Conservation (phyloP, 2,329 filamentous ascomycete species). For the Talaromyces sp. region DNA sequence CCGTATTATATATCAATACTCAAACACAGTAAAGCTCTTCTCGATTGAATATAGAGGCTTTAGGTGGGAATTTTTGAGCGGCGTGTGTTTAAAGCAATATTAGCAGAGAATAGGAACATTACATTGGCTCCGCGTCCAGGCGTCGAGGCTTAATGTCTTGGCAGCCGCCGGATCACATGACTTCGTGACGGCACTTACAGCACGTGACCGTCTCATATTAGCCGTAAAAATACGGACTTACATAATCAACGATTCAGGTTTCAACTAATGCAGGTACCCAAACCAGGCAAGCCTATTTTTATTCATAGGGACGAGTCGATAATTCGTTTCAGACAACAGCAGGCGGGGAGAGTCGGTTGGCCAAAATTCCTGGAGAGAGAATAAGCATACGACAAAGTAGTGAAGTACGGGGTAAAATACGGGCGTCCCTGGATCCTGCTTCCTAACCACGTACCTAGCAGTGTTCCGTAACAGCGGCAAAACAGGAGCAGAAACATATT, state of each 20-base stretch:
- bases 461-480: neutral
- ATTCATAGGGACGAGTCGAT: neutral
- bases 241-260: neutral
- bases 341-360: neutral
- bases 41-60: neutral
- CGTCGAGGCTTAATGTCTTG: conserved; percentile 1
- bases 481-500: neutral
- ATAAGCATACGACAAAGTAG: neutral
- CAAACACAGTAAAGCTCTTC: neutral
- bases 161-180: neutral
- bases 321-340: neutral
- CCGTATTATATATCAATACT: neutral
- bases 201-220: neutral
- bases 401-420: neutral
- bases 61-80: neutral
- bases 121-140: neutral
- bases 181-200: neutral
- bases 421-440: neutral
- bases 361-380: neutral
- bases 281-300: neutral
- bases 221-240: neutral
- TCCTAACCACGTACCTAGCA: too few relatives aligned
- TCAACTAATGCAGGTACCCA: conserved; percentile 8
- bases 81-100: neutral
- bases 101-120: neutral